These are phyloP conservation scores for Schizosaccharomyces pombe DNA, from an alignment of 805 yeast genomes.

Conservation along the genomic window DNA sequence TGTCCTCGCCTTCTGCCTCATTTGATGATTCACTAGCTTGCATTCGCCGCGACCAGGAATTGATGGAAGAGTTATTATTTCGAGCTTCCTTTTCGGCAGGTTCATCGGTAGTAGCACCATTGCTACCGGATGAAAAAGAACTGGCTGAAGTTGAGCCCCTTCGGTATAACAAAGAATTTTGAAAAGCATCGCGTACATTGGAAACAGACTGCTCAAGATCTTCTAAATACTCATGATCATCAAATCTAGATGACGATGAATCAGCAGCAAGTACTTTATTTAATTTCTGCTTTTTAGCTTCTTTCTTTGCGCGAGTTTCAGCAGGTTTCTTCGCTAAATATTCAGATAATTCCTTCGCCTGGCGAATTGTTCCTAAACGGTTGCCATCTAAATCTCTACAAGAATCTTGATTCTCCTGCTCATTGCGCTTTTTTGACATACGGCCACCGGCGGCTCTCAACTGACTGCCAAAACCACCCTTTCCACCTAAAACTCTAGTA, in stretches of 20 bases:
- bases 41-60: too few species aligned
- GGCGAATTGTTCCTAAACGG: conserved; percentile 18
- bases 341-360: conserved; percentile 18
- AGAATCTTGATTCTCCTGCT: conserved; percentile 14
- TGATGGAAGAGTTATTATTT: not conserved
- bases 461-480: conserved; percentile 27
- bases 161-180: not conserved
- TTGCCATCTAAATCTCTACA: conserved; percentile 22
- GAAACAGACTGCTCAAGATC: conserved; percentile 16
- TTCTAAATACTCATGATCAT: conserved; percentile 19
- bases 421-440: conserved; percentile 14
- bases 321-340: conserved; percentile 7
- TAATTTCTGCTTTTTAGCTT: not conserved
- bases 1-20: too few species aligned
- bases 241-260: conserved; percentile 15
- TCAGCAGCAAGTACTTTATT: not conserved
- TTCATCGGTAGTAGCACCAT: too few species aligned
- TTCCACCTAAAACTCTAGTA: conserved; percentile 23
- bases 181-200: not conserved
- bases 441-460: conserved; percentile 21
- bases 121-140: not conserved
- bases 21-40: too few species aligned
- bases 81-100: too few species aligned
- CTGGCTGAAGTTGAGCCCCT: not conserved
- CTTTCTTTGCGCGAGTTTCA: not conserved